Base-by-base conservation (phyloP, 257 asterid genomes). In the Scutellaria baicalensis region DNA sequence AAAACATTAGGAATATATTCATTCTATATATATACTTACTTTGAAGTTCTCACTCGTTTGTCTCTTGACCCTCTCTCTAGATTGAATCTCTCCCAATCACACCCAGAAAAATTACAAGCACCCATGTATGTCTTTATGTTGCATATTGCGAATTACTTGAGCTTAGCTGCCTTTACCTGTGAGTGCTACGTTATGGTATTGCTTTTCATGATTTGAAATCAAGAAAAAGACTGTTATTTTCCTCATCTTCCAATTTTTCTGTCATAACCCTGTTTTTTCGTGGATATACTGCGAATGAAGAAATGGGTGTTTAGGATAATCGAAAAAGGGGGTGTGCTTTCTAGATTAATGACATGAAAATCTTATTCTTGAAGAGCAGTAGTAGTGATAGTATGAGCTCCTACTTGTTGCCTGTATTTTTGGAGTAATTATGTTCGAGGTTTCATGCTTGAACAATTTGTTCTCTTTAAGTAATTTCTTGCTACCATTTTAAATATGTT, bases 201-300 rank as follows among this genome's bases (percentile, higher is more conserved):
- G 71, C 51, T 49, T 23, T 12, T 33, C 18, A 61, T 27, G 8
- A 49, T 31, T 52, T 69, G 23, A 57, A 78, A 63, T 65, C 70
- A 49, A 66, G 58, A 48, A 59, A 71, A 63, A 64, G 35, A 48
- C 21, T 63, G 9, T 64, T 40, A 5, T 44, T 75, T 48, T 54
- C 64, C 8, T 48, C 14, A 52, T 52, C 31, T 23, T 27, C 9
- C 58, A 52, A 10, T 1, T 36, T 56, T 45, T 44, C 3, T 58
- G 40, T 21, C 42, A 33, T 56, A 43, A 38, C 12, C 55, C 14
- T 33, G 27, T 31, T 63, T 68, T 68, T 66, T 51, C 63, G 1
- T 77, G 77, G 71, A 56, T 78, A 8, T 54, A 21, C 54, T 59
- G 9, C 39, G 68, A 70, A 50, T 54, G 40, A 47, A 18, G 64